Evolutionary conservation across 306 rosid genomes (phyloP).

Genomic region (Chamaecrista fasciculata): DNA sequence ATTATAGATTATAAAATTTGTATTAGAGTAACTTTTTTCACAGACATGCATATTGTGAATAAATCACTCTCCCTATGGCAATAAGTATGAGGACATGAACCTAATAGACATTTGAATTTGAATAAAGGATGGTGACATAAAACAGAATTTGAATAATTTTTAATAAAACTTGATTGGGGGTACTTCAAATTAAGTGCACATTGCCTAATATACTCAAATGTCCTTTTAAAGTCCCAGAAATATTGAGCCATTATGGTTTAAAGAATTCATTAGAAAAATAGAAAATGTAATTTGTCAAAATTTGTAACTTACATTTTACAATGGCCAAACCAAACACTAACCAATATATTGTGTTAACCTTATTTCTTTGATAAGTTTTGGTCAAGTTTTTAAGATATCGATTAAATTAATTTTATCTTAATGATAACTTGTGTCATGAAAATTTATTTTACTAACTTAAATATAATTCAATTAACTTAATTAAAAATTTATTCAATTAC

Average conservation of each 20-base stretch:
- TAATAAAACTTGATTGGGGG: no score
- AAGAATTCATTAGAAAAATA: background rate
- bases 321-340: no score
- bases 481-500: background rate
- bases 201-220: background rate
- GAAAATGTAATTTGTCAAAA: background rate
- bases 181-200: background rate
- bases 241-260: background rate
- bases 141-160: background rate
- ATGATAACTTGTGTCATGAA: background rate
- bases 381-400: background rate
- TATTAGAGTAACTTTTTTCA: no score
- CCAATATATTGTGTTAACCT: background rate
- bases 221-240: background rate
- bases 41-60: background rate
- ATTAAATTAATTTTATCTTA: background rate
- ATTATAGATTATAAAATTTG: no score
- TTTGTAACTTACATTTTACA: no score
- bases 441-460: background rate
- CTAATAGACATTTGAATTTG: background rate
- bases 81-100: background rate
- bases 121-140: background rate
- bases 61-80: background rate
- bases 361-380: background rate
- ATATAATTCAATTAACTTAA: background rate